Conservation (phyloP, 2,329 filamentous ascomycete species). For the Macrophomina phaseolina region DNA sequence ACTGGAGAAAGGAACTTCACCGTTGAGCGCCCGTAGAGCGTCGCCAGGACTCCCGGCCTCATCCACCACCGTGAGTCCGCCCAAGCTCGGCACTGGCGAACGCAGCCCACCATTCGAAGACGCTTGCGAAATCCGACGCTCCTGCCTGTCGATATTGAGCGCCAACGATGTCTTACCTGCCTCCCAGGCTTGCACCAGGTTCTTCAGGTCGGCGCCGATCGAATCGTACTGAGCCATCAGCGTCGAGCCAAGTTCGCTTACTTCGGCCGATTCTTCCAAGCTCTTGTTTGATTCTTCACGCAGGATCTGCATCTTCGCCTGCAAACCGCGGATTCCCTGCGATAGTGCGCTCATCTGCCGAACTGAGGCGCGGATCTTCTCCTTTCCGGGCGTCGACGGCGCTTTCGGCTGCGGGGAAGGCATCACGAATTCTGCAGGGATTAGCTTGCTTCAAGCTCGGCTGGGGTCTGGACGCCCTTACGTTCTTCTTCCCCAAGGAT, state of each 20-base stretch:
- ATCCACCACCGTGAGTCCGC: conserved; percentile 64
- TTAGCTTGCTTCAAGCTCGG: conserved; percentile 21
- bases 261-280: conserved; percentile 72
- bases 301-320: conserved; percentile 91
- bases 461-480: conserved; percentile 3
- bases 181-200: conserved; percentile 57
- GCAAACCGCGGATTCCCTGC: conserved; percentile 85
- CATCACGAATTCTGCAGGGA: conserved; percentile 48
- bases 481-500: conserved; percentile 82
- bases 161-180: conserved; percentile 79
- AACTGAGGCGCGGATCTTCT: conserved; percentile 84
- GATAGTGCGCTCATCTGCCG: conserved; percentile 88
- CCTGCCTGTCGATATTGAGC: conserved; percentile 80
- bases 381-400: conserved; percentile 71
- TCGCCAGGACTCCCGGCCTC: conserved; percentile 63
- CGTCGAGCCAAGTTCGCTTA: conserved; percentile 74
- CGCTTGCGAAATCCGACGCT: conserved; percentile 62
- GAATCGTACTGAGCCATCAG: conserved; percentile 93
- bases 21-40: conserved; percentile 79
- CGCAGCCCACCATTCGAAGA: conserved; percentile 51
- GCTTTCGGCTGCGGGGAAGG: conserved; percentile 62
- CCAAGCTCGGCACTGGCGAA: conserved; percentile 61
- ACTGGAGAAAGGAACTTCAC: conserved; percentile 63
- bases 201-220: conserved; percentile 83
- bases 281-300: conserved; percentile 86